phyloP scores from a whole-genome alignment of 768 basidiomycete species.

The Termitomyces sp. region DNA sequence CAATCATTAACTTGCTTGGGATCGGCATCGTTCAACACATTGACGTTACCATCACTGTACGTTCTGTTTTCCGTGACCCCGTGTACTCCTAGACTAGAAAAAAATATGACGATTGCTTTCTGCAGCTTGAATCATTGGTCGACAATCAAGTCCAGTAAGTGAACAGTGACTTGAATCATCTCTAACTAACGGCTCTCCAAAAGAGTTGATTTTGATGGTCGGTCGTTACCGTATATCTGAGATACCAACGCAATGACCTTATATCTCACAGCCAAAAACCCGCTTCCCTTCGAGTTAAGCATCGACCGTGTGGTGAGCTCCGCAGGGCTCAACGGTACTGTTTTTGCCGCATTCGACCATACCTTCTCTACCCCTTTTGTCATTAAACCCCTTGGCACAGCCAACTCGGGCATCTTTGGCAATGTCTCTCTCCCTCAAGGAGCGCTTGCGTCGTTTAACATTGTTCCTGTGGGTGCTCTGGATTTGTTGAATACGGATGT shows the following conservation, averaged over 20 bases:
- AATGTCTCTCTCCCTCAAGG: conserved; percentile 56
- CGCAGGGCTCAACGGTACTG: conserved; percentile 46
- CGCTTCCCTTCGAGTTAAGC: conserved; percentile 38
- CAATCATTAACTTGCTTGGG: conserved; percentile 32
- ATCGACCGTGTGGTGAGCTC: conserved; percentile 35
- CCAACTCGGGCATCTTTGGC: conserved; percentile 52
- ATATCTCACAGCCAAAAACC: conserved; percentile 29
- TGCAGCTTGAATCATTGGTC: conserved; percentile 29
- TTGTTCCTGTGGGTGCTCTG: conserved; percentile 48
- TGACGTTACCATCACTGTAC: conserved; percentile 32
- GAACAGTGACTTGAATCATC: not conserved
- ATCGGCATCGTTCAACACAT: conserved; percentile 35
- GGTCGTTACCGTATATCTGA: not conserved
- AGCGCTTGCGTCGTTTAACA: conserved; percentile 38
- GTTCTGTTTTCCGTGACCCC: not conserved
- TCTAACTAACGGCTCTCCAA: not conserved
- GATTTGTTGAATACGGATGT: conserved; percentile 41
- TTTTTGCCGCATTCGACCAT: conserved; percentile 55
- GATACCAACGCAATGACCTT: not conserved
- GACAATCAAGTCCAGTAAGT: conserved; percentile 31
- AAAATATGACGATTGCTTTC: not conserved
- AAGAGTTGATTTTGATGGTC: conserved; percentile 33
- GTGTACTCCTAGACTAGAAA: not conserved
- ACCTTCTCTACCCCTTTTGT: conserved; percentile 47
- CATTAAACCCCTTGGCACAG: conserved; percentile 41